Conservation (phyloP, 768 basidiomycete genomes). For the Exsudoporus frostii region DNA sequence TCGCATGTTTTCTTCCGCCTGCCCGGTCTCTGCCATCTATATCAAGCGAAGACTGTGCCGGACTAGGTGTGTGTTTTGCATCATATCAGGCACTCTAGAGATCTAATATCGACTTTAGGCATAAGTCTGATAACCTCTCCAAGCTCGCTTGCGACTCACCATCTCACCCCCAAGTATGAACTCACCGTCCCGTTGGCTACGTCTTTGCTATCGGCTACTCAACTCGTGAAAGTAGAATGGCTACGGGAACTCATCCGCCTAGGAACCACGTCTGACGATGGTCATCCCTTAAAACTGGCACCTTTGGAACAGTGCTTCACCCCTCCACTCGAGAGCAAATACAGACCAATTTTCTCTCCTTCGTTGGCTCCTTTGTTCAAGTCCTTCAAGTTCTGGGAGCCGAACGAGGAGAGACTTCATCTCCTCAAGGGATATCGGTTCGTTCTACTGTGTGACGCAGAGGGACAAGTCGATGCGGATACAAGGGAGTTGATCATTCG, state of each 20-base stretch:
- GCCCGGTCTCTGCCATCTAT: slow-evolving; percentile 35
- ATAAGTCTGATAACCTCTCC: slow-evolving; percentile 51
- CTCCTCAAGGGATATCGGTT: slow-evolving; percentile 56
- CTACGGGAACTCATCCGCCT: slow-evolving; percentile 55
- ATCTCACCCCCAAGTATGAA: slow-evolving; percentile 51
- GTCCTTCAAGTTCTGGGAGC: slow-evolving; percentile 59
- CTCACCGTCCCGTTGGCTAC: slow-evolving; percentile 49
- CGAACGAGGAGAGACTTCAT: slow-evolving; percentile 57
- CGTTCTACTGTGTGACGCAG: slow-evolving; percentile 56
- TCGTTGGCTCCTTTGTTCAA: slow-evolving; percentile 48
- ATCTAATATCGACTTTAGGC: slow-evolving; percentile 31
- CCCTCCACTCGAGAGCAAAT: slow-evolving; percentile 53
- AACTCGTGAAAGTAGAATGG: slow-evolving; percentile 69
- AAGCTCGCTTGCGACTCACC: slow-evolving; percentile 55
- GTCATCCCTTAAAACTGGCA: slow-evolving; percentile 32
- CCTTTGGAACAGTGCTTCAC: slow-evolving; percentile 50
- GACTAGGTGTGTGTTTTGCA: slow-evolving; percentile 46
- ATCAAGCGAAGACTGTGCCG: slow-evolving; percentile 43
- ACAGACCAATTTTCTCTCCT: slow-evolving; percentile 55
- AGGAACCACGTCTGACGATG: slow-evolving; percentile 36
- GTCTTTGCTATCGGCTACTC: slow-evolving; percentile 56
- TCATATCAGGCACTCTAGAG: not conserved
- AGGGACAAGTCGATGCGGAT: slow-evolving; percentile 45
- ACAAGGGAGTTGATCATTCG: slow-evolving; percentile 52
- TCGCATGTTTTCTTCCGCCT: slow-evolving; percentile 48